phyloP scores from a whole-genome alignment of 768 basidiomycete genomes.

The Phanerodontia chrysosporium region DNA sequence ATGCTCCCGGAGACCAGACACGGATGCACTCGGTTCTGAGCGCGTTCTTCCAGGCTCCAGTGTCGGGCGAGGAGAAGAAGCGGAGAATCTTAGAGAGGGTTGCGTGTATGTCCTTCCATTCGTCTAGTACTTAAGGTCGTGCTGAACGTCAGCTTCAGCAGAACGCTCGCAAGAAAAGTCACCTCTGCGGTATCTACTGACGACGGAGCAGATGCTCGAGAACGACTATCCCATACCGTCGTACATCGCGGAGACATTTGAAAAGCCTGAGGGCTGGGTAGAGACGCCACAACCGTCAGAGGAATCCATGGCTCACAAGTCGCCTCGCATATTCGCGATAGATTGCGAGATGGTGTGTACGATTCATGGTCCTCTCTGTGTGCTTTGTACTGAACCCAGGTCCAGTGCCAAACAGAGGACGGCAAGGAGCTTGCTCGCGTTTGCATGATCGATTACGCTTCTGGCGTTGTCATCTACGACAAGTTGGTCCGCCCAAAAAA shows the following conservation, averaged over 20 bases:
- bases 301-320: slow-evolving; percentile 26
- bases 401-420: slow-evolving; percentile 81
- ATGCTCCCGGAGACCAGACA: slow-evolving; percentile 84
- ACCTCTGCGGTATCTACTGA: slow-evolving; percentile 69
- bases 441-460: slow-evolving; percentile 74
- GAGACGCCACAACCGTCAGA: slow-evolving; percentile 62
- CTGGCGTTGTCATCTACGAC: slow-evolving; percentile 77
- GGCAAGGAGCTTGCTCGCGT: slow-evolving; percentile 88
- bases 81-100: slow-evolving; percentile 46
- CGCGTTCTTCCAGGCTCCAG: slow-evolving; percentile 75
- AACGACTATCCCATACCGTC: slow-evolving; percentile 90
- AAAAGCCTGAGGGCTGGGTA: slow-evolving; percentile 69
- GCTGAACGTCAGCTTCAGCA: slow-evolving; percentile 33
- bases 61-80: slow-evolving; percentile 78
- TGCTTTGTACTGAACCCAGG: background rate
- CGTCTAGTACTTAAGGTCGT: background rate
- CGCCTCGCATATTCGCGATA: slow-evolving; percentile 65
- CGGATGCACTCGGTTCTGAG: slow-evolving; percentile 84
- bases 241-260: slow-evolving; percentile 71
- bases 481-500: slow-evolving; percentile 84
- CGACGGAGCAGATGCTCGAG: slow-evolving; percentile 85
- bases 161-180: slow-evolving; percentile 59
- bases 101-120: slow-evolving; percentile 28
- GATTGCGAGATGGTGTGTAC: slow-evolving; percentile 95
- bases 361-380: background rate